Evolutionary conservation across 179 eudicot genomes (phyloP).

Genomic region (Patellifolia procumbens): DNA sequence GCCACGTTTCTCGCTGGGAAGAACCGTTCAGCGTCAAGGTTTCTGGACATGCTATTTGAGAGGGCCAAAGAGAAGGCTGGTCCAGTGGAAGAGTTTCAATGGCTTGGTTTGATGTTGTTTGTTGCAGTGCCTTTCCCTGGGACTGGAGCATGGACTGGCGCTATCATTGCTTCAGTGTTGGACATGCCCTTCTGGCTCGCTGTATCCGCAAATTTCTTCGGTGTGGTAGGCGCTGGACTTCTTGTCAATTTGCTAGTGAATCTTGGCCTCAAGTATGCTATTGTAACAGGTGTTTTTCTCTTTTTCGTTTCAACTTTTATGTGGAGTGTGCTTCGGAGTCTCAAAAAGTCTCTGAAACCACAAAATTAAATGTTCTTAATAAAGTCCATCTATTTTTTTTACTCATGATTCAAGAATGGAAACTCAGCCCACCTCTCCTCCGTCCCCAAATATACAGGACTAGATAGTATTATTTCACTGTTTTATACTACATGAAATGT

Average conservation of each 20-base stretch:
- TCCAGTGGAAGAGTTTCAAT: constrained; percentile 88
- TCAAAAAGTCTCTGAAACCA: constrained; percentile 47
- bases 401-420: background rate
- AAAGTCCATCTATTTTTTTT: background rate
- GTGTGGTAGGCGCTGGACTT: constrained; percentile 86
- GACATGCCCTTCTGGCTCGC: constrained; percentile 95
- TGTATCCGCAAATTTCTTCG: constrained; percentile 79
- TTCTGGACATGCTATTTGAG: constrained; percentile 61
- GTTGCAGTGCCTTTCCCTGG: constrained; percentile 98
- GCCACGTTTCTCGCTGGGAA: constrained; percentile 67
- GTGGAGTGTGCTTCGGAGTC: constrained; percentile 74
- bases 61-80: constrained; percentile 79
- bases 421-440: background rate
- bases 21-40: constrained; percentile 52
- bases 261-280: constrained; percentile 87
- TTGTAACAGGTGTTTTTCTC: constrained; percentile 56
- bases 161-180: constrained; percentile 80
- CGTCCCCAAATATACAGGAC: background rate
- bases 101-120: constrained; percentile 94
- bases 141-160: constrained; percentile 99
- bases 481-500: background rate
- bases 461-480: background rate
- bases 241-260: constrained; percentile 85
- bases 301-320: constrained; percentile 74
- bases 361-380: constrained; percentile 30